Evolutionary conservation across 441 rosid genomes (phyloP), one percentile per base, ranked within the genome.

Genomic region (Populus hybrid): DNA sequence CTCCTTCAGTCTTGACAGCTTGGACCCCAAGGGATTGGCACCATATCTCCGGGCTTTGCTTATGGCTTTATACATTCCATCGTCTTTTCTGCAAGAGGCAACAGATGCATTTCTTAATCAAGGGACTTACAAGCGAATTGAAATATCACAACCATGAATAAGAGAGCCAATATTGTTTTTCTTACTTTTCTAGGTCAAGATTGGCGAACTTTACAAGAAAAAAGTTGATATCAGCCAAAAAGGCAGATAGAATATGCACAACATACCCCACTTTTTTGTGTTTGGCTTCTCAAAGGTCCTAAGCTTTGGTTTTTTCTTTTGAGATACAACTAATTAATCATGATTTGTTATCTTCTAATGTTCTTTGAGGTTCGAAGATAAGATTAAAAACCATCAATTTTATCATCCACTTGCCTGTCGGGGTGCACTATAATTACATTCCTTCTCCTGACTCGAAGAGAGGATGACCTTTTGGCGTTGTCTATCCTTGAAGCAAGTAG

Each of bases 1-100:
- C 87, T 74, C 88, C 87, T 81, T 82, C 86, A 73, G 12, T 67
- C 61, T 69, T 70, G 85, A 84, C 90, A 83, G 30, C 6, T 46
- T 36, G 78, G 85, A 80, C 50, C 75, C 86, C 82, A 76, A 18
- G 23, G 61, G 79, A 76, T 76, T 64, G 32, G 42, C 71, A 32
- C 81, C 82, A 63, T 68, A 75, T 34, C 78, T 32, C 30, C 2
- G 67, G 59, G 77, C 76, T 69, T 72, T 72, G 16, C 74, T 65
- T 65, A 1, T 40, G 36, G 75, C 79, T 80, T 10, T 23, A 46
- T 63, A 75, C 23, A 24, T 53, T 73, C 23, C 26, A 74, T 66
- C 19, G 21, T 75, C 50, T 34, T 35, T 53, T 12, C 36, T 21
- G 34, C 10, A 21, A 5, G 53, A 34, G 67, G 18, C 34, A 16